A percentile compares a stretch with the other conserved stretches of the same genome.
Evolutionary conservation across 768 basidiomycete genomes (phyloP).

Genomic region (Hericium rajendrae): DNA sequence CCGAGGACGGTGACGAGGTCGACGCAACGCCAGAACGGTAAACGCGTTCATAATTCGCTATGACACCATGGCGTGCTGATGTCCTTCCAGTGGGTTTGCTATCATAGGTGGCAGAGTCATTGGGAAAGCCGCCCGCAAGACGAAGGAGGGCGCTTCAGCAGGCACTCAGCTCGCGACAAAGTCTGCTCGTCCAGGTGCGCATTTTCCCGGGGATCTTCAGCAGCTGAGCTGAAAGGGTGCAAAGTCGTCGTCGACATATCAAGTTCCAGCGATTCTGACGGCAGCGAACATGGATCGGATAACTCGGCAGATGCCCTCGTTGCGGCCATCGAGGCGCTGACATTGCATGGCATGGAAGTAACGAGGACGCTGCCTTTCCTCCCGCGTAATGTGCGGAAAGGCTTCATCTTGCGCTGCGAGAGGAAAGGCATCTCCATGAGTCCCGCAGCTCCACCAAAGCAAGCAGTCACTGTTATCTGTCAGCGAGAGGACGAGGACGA

Average conservation of each 20-base stretch:
- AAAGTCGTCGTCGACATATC: neutral
- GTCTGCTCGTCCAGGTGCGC: neutral
- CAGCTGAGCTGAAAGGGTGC: too few relatives aligned
- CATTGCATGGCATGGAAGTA: neutral
- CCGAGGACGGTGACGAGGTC: neutral
- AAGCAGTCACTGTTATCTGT: too few relatives aligned
- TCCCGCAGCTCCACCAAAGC: too few relatives aligned
- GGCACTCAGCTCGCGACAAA: neutral
- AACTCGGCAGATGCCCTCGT: neutral
- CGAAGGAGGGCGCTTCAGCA: neutral
- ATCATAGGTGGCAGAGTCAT: neutral
- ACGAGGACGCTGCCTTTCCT: slow-evolving; percentile 42
- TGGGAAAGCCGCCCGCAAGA: neutral
- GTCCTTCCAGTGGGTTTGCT: neutral
- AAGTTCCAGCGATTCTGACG: neutral
- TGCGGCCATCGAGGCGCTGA: neutral
- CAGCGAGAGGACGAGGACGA: slow-evolving; percentile 5
- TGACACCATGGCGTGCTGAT: neutral
- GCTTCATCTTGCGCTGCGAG: slow-evolving; percentile 38
- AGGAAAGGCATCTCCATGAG: slow-evolving; percentile 21
- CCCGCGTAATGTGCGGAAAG: slow-evolving; percentile 36
- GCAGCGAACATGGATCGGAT: neutral
- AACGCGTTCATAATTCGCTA: neutral
- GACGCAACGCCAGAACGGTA: neutral
- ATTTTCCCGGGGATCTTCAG: too few relatives aligned